Evolutionary conservation across 192 early-diverging fungal species (phyloP).

Genomic region (Backusella luteola): DNA sequence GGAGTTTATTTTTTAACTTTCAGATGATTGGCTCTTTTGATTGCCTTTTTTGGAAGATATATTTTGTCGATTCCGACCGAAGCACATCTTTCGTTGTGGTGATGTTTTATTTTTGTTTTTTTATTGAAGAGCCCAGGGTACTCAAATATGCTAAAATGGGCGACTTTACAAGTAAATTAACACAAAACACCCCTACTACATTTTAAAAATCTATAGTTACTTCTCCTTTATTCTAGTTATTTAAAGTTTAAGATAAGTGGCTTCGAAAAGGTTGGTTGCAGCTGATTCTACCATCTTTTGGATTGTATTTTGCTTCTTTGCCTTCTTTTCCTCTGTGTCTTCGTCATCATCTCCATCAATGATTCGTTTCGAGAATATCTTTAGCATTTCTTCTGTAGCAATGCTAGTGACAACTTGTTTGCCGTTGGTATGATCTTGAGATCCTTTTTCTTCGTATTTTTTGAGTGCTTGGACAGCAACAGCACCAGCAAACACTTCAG

Average conservation of each 20-base stretch:
- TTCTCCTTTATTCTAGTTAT: neutral
- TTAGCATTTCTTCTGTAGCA: conserved; percentile 22
- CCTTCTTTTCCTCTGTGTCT: conserved; percentile 25
- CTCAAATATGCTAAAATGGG: neutral
- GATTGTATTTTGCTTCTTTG: conserved; percentile 18
- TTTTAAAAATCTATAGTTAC: neutral
- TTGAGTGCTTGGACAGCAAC: conserved; percentile 56
- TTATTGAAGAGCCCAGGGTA: too few relatives aligned
- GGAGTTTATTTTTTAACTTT: neutral
- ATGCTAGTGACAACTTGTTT: conserved; percentile 10
- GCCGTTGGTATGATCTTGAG: neutral
- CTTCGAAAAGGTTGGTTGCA: conserved; percentile 27
- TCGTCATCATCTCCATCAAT: conserved; percentile 26
- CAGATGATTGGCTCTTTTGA: neutral
- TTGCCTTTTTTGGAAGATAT: neutral
- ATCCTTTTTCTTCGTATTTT: conserved; percentile 29
- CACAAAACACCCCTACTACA: neutral
- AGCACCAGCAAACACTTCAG: conserved; percentile 48
- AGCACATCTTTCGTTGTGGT: too few relatives aligned
- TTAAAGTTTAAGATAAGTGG: conserved; percentile 5
- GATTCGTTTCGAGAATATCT: conserved; percentile 24
- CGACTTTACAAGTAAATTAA: neutral
- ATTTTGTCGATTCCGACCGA: neutral
- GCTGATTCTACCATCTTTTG: conserved; percentile 29
- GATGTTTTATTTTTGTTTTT: too few relatives aligned